phyloP scores from a whole-genome alignment of 768 basidiomycete species.

The Psilocybe subaeruginosa region DNA sequence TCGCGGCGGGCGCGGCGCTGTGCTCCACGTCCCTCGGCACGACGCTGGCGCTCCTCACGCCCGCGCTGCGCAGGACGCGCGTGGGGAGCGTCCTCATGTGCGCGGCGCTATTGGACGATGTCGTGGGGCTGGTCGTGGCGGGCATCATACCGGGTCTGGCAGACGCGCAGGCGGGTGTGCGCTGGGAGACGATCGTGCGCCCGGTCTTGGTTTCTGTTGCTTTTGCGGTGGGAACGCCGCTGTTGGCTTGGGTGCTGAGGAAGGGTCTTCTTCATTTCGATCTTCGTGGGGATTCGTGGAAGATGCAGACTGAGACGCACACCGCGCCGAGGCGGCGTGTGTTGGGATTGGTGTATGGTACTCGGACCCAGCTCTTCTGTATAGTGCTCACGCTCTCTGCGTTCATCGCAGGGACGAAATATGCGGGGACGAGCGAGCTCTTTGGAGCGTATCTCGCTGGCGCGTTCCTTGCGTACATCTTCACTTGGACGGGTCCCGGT shows the following conservation, averaged over 20 bases:
- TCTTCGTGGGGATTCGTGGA: too few relatives aligned
- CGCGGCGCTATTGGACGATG: constrained; percentile 69
- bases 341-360: constrained; percentile 10
- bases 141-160: constrained; percentile 51
- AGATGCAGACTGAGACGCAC: too few relatives aligned
- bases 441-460: constrained; percentile 68
- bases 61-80: constrained; percentile 47
- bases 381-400: constrained; percentile 41
- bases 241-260: constrained; percentile 26
- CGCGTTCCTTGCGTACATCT: constrained; percentile 43
- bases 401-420: constrained; percentile 50
- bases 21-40: constrained; percentile 71
- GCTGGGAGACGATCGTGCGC: constrained; percentile 44
- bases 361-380: constrained; percentile 33
- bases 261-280: not conserved
- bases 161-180: constrained; percentile 6
- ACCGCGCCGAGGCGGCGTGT: too few relatives aligned
- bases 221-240: constrained; percentile 43
- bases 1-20: constrained; percentile 64
- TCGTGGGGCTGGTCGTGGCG: constrained; percentile 61
- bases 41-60: constrained; percentile 60
- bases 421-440: constrained; percentile 60
- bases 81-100: constrained; percentile 61
- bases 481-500: constrained; percentile 3
- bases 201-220: constrained; percentile 60